These are phyloP conservation scores for Thraustochytrium sp. DNA, from an alignment of 352 stramenopile genomes.

Conservation along the genomic window DNA sequence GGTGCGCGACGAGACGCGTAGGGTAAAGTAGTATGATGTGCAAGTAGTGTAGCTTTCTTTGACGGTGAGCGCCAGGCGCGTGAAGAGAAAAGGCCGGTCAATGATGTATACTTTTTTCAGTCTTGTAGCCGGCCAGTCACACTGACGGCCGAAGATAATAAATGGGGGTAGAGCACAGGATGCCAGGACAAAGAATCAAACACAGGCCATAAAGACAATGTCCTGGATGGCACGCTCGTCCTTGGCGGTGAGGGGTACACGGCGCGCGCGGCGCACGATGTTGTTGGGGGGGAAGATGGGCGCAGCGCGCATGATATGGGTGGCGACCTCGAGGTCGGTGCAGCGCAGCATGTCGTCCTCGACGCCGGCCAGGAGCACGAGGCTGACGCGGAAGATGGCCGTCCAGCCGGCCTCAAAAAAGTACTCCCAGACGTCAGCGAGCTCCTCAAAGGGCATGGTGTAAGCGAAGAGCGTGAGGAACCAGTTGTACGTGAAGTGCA, in stretches of 20 bases:
- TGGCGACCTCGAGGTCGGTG: neutral
- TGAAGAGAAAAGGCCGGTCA: too few relatives aligned
- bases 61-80: too few relatives aligned
- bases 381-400: conserved; percentile 23
- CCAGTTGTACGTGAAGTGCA: conserved; percentile 35
- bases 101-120: too few relatives aligned
- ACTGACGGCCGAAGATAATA: too few relatives aligned
- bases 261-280: neutral
- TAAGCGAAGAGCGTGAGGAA: conserved; percentile 37
- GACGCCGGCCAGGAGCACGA: conserved; percentile 9
- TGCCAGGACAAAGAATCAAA: too few relatives aligned
- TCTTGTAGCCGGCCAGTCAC: too few relatives aligned
- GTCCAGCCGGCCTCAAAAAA: conserved; percentile 26
- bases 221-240: neutral
- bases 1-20: too few relatives aligned
- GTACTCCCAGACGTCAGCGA: conserved; percentile 5
- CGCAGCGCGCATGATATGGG: neutral
- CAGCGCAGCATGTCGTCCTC: neutral
- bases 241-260: neutral
- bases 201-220: neutral
- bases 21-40: too few relatives aligned
- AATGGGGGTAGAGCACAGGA: too few relatives aligned
- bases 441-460: conserved; percentile 25
- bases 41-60: too few relatives aligned
- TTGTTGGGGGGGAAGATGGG: neutral